Conservation (phyloP, 75 land plant species). For the Pseudotsuga menziesii region DNA sequence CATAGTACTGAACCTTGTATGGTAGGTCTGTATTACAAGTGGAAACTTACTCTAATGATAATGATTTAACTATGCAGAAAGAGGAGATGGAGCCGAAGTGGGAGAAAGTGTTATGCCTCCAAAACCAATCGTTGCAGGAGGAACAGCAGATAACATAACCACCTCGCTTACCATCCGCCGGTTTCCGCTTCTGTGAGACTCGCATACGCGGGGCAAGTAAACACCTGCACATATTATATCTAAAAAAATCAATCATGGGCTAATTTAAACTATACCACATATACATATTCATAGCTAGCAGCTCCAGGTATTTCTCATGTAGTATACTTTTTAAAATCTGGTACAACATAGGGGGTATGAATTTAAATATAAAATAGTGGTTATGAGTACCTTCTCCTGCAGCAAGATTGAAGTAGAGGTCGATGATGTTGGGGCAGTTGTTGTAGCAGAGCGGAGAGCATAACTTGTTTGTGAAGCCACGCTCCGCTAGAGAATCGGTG, state of each 20-base stretch:
- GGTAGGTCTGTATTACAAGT: too few species aligned
- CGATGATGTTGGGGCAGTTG: conserved; percentile 64
- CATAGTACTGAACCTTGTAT: too few species aligned
- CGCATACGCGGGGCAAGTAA: conserved; percentile 15
- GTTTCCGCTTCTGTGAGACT: not conserved
- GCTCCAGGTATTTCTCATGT: too few species aligned
- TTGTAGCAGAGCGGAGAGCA: conserved; percentile 54
- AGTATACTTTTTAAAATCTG: too few species aligned
- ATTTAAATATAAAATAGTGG: not conserved
- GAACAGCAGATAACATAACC: not conserved
- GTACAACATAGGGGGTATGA: too few species aligned
- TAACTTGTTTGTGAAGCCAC: conserved; percentile 36
- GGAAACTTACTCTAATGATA: too few species aligned
- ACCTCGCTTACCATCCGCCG: too few species aligned
- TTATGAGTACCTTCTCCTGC: conserved; percentile 58
- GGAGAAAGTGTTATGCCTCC: too few species aligned
- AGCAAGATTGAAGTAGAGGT: conserved; percentile 69
- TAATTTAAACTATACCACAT: too few species aligned
- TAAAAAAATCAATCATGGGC: not conserved
- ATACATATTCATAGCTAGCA: not conserved
- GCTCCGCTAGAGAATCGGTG: conserved; percentile 47
- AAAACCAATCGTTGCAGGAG: not conserved
- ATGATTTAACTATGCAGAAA: too few species aligned
- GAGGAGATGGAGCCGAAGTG: too few species aligned
- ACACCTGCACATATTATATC: conserved; percentile 6